Percentiles rank a stretch among this genome's conserved stretches.
Evolutionary conservation across 2,329 filamentous ascomycete species (phyloP).

Genomic region (Huntiella abstrusa): DNA sequence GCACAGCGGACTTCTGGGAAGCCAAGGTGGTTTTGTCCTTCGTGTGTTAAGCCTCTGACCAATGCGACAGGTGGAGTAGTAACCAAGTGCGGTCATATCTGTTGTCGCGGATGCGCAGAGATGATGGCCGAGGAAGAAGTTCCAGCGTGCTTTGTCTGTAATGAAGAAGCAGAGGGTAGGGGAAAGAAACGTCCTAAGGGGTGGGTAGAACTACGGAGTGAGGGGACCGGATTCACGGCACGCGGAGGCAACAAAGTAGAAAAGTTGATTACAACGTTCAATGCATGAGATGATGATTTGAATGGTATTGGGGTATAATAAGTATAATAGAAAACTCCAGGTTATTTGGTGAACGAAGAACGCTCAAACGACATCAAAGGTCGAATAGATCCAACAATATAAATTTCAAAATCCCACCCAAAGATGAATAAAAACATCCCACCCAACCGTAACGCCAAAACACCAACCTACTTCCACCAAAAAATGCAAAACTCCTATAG

Average conservation of each 20-base stretch:
- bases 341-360: not conserved
- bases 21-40: constrained; percentile 45
- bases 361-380: not conserved
- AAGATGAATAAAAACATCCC: not conserved
- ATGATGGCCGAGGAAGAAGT: constrained; percentile 33
- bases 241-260: constrained; percentile 69
- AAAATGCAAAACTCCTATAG: not conserved
- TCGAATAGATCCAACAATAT: not conserved
- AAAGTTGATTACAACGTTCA: constrained; percentile 68
- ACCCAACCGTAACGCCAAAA: not conserved
- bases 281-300: constrained; percentile 29
- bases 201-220: constrained; percentile 59
- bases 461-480: not conserved
- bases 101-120: constrained; percentile 48
- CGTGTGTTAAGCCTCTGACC: constrained; percentile 63
- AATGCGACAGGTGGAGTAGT: constrained; percentile 71
- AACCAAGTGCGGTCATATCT: constrained; percentile 76
- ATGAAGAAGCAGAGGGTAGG: constrained; percentile 43
- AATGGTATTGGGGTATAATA: not conserved
- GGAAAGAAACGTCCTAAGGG: constrained; percentile 36
- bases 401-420: not conserved
- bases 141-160: constrained; percentile 63
- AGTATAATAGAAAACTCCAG: not conserved
- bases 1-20: not conserved
- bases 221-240: constrained; percentile 84